Evolutionary conservation across 139 green algal species (phyloP), one percentile per base, ranked within the genome.

Genomic region (Chlamydomonas eustigma): DNA sequence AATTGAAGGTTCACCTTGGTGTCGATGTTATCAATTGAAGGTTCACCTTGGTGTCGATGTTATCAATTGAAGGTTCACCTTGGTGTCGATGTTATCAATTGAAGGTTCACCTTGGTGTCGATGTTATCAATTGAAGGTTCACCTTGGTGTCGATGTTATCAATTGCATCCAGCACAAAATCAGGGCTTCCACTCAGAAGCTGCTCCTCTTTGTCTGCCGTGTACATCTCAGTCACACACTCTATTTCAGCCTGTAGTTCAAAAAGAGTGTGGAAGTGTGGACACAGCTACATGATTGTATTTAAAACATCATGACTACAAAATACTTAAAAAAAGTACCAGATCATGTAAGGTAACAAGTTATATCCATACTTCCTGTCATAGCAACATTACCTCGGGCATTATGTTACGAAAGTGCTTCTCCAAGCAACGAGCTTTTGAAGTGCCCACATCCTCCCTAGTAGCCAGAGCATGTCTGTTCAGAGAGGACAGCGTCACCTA

Each of bases 101-200:
- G n/a, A n/a, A n/a, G n/a, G n/a, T n/a, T n/a, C n/a, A n/a, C n/a
- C n/a, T n/a, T n/a, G n/a, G n/a, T n/a, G n/a, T n/a, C n/a, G n/a
- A n/a, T n/a, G n/a, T n/a, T n/a, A n/a, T n/a, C n/a, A n/a, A n/a
- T n/a, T n/a, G n/a, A n/a, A n/a, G n/a, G n/a, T n/a, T 6, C 50
- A 94, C 93, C 86, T 99, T 99, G 35, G 95, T 99, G 88, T 98
- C 89, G 12, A 98, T 95, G 87, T 99, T 98, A 85, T 99, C 95
- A 30, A 99, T 99, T 36, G 92, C 93, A 79, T 99, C 95, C 2
- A 99, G 38, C 34, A 99, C 95, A 72, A 88, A 98, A 74, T 96
- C 91, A 0, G 93, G 93, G 6, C 67, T 30, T 0, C 92, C 94
- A 0, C 50, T 76, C 44, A 99, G 86, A 58, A 99, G 74, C 73